Evolutionary conservation across 805 yeast genomes (phyloP).

Genomic region (Candida wancherniae): DNA sequence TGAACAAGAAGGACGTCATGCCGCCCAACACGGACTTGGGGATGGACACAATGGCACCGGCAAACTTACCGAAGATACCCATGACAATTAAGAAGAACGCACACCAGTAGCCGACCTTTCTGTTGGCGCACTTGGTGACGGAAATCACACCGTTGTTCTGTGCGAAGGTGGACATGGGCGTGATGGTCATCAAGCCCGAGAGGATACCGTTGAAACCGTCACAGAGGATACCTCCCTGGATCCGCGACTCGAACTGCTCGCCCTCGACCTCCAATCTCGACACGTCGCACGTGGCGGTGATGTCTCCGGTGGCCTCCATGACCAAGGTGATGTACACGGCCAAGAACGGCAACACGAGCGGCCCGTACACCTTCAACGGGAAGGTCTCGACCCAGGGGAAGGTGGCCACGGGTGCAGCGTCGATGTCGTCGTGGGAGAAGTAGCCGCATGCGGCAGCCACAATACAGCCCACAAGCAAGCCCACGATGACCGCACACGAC

Average conservation of each 20-base stretch:
- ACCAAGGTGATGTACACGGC: slow-evolving; percentile 78
- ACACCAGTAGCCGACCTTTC: slow-evolving; percentile 76
- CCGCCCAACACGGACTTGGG: slow-evolving; percentile 48
- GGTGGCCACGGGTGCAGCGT: slow-evolving; percentile 73
- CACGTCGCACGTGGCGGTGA: slow-evolving; percentile 91
- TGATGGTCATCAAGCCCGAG: slow-evolving; percentile 73
- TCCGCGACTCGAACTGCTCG: slow-evolving; percentile 69
- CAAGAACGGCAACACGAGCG: slow-evolving; percentile 77
- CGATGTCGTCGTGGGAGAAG: slow-evolving; percentile 54
- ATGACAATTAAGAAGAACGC: slow-evolving; percentile 74
- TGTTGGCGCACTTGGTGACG: slow-evolving; percentile 85
- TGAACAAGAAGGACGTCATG: slow-evolving; percentile 18
- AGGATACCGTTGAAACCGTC: slow-evolving; percentile 79
- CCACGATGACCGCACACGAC: slow-evolving; percentile 86
- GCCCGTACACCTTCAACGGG: slow-evolving; percentile 71
- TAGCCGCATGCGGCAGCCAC: slow-evolving; percentile 90
- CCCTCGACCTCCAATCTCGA: slow-evolving; percentile 84
- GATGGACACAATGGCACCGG: slow-evolving; percentile 64
- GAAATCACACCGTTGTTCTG: slow-evolving; percentile 95
- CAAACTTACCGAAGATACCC: slow-evolving; percentile 68
- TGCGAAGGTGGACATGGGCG: slow-evolving; percentile 92
- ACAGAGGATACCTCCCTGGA: slow-evolving; percentile 90
- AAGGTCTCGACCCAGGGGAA: slow-evolving; percentile 88
- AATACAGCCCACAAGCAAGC: slow-evolving; percentile 81
- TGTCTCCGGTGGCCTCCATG: slow-evolving; percentile 95